These are phyloP conservation scores for Tuber brumale DNA, from an alignment of 495 filamentous ascomycete species.

Conservation along the genomic window DNA sequence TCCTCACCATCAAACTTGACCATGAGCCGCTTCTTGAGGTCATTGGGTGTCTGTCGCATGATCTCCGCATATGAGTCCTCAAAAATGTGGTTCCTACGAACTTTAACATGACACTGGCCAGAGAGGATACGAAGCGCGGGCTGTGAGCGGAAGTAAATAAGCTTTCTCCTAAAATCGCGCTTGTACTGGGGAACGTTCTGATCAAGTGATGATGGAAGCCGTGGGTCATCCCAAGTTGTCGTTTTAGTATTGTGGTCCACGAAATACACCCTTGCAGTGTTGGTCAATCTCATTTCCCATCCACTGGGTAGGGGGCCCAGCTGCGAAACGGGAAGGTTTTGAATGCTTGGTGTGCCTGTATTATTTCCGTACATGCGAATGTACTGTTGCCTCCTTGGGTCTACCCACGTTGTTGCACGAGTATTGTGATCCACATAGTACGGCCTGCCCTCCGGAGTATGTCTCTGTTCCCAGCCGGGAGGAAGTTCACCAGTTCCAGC, in stretches of 20 bases:
- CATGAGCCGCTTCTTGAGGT: constrained; percentile 97
- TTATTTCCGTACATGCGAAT: constrained; percentile 95
- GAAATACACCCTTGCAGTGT: constrained; percentile 96
- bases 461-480: constrained; percentile 90
- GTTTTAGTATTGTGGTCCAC: constrained; percentile 99
- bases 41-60: constrained; percentile 90
- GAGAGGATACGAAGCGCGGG: constrained; percentile 90
- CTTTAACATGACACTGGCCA: constrained; percentile 97
- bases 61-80: constrained; percentile 98
- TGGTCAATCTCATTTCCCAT: constrained; percentile 99
- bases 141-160: constrained; percentile 99
- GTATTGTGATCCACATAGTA: constrained; percentile 99
- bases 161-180: constrained; percentile 92
- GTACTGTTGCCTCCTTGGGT: constrained; percentile 94
- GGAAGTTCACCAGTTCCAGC: constrained; percentile 93
- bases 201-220: constrained; percentile 89
- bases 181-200: constrained; percentile 99
- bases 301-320: constrained; percentile 93
- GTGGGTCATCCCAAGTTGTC: constrained; percentile 98
- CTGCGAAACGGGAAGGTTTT: constrained; percentile 96
- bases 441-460: constrained; percentile 85
- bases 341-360: constrained; percentile 57
- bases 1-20: constrained; percentile 99
- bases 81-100: constrained; percentile 91
- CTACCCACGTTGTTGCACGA: constrained; percentile 98